Evolutionary conservation across 768 basidiomycete genomes (phyloP).

Genomic region (Chalciporus pseudorubinellus): DNA sequence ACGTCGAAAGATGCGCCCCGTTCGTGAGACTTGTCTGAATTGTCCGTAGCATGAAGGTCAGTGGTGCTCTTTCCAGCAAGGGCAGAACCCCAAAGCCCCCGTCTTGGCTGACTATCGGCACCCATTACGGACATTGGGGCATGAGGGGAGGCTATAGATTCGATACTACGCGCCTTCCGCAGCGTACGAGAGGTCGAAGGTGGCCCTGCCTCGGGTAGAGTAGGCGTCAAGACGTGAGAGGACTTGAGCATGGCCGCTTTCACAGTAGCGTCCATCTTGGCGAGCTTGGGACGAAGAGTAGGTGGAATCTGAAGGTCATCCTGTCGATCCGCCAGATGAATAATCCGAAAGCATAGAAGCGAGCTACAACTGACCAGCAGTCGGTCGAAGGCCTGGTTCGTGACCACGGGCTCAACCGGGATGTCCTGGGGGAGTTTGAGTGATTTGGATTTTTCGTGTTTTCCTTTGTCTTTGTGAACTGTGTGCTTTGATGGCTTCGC

Average conservation of each 20-base stretch:
- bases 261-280: slow-evolving; percentile 77
- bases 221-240: slow-evolving; percentile 59
- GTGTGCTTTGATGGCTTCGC: slow-evolving; percentile 25
- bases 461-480: slow-evolving; percentile 24
- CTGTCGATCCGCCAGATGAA: slow-evolving; percentile 37
- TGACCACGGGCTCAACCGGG: slow-evolving; percentile 37
- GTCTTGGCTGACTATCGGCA: slow-evolving; percentile 32
- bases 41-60: slow-evolving; percentile 25
- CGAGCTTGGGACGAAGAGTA: slow-evolving; percentile 72
- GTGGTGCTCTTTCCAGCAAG: slow-evolving; percentile 32
- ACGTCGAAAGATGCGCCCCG: slow-evolving; percentile 66
- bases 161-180: slow-evolving; percentile 70
- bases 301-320: slow-evolving; percentile 88
- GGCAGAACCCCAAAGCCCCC: slow-evolving; percentile 23
- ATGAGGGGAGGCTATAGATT: slow-evolving; percentile 59
- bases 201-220: slow-evolving; percentile 22
- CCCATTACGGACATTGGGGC: slow-evolving; percentile 38
- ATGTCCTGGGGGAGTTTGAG: slow-evolving; percentile 43
- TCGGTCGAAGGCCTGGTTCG: slow-evolving; percentile 74
- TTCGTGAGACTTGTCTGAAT: slow-evolving; percentile 41
- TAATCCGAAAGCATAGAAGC: not conserved
- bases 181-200: slow-evolving; percentile 55
- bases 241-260: slow-evolving; percentile 93
- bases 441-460: slow-evolving; percentile 44
- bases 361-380: slow-evolving; percentile 57